Base-by-base conservation (phyloP, 352 stramenopile species). In the Aphanomyces stellatus region DNA sequence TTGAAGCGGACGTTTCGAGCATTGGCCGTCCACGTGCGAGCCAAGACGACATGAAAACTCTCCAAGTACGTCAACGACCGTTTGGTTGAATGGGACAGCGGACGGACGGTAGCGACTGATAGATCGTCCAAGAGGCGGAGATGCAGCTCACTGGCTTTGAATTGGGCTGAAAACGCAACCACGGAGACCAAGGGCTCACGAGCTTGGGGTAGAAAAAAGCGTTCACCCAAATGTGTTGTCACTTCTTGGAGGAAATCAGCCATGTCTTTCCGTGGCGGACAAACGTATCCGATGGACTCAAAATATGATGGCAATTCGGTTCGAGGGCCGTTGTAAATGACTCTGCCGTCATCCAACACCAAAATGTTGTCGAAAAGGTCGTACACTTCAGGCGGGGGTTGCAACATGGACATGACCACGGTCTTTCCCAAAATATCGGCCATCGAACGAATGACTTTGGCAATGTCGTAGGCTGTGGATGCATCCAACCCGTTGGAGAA, bases 311-410 rank as follows among this genome's bases (percentile, higher is more conserved):
- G 62, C 11, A 88, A 24, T 6, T 61, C 27, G 11, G 43, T 62
- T 4, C 61, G 43, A 6, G 77, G 77, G n/a, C 87, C 88, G 40
- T 81, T 74, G 69, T 88, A 96, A 19, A 96, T 76, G n/a, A 96
- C 71, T 17, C 71, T 62, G 31, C 88, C 88, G 35, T 87, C 71
- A 69, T 80, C 77, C n/a, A 96, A 62, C 24, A 96, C 35, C 28
- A 93, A 84, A 7, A 96, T 59, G 55, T 96, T 79, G 71, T 96
- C 88, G 73, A 96, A 96, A 19, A 93, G 69, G n/a, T 76, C 76
- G 37, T 87, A 88, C 13, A 87, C 86, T 73, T 96, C 88, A 7
- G 88, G 88, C 13, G 87, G 75, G 48, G 88, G 87, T 71, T 57
- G 40, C 30, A 76, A 51, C n/a, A 77, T 42, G 8, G 72, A 31